A percentile compares a stretch with the other conserved stretches of the same genome.
Conservation (phyloP, 75 land plant species). For the Larix kaempferi region DNA sequence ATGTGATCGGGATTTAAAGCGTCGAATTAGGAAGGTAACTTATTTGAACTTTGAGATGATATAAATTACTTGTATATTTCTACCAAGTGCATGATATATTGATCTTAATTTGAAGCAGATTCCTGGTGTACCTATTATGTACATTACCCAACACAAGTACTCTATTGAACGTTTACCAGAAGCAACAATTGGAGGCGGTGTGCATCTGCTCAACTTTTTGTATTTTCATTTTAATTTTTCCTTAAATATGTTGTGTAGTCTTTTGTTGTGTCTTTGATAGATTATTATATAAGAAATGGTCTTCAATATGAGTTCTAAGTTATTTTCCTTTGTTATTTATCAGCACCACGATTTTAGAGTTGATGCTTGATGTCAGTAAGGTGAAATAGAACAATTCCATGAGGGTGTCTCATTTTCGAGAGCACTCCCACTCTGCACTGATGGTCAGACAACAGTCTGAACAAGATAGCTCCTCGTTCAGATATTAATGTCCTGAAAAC, state of each 20-base stretch:
- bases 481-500: neutral
- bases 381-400: neutral
- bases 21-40: conserved; percentile 90
- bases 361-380: neutral
- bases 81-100: neutral
- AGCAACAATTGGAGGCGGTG: conserved; percentile 98
- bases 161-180: conserved; percentile 98
- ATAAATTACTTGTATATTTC: neutral
- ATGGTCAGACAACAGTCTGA: neutral
- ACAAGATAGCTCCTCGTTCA: neutral
- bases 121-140: conserved; percentile 94
- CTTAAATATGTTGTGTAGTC: neutral
- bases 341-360: conserved; percentile 10
- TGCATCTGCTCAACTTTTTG: neutral
- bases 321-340: neutral
- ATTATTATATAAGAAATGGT: too few species aligned
- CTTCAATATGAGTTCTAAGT: neutral
- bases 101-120: conserved; percentile 30
- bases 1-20: conserved; percentile 93
- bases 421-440: neutral
- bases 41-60: neutral
- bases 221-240: neutral
- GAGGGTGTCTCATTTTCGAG: neutral
- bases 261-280: too few species aligned
- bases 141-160: conserved; percentile 80